phyloP scores from a whole-genome alignment of 2,329 filamentous ascomycete genomes.

The Cryphonectria nitschkei region DNA sequence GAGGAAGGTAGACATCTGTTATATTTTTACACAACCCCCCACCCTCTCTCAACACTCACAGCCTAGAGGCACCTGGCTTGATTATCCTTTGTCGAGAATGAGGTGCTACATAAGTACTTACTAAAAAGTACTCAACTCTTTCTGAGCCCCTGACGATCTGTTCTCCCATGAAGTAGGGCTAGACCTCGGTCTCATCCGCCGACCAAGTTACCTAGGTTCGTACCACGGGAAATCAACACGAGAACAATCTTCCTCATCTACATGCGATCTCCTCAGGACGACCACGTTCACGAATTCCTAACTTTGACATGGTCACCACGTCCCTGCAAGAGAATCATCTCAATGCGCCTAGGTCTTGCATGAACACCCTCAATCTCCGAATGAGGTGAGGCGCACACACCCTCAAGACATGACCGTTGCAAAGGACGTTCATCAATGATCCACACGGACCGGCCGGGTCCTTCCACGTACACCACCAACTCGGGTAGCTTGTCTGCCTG shows the following conservation, averaged over 20 bases:
- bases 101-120: neutral
- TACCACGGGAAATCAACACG: conserved; percentile 4
- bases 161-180: neutral
- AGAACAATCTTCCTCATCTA: neutral
- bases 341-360: neutral
- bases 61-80: neutral
- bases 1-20: neutral
- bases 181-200: neutral
- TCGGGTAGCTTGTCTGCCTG: neutral
- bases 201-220: neutral
- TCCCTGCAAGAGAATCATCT: neutral
- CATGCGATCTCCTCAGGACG: neutral
- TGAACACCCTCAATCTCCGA: conserved; percentile 6
- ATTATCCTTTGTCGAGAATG: neutral
- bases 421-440: neutral
- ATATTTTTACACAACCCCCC: neutral
- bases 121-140: neutral
- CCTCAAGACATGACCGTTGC: neutral
- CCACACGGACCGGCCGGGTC: neutral
- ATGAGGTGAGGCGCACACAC: neutral
- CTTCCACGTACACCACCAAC: neutral
- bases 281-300: neutral
- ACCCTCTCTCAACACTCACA: neutral
- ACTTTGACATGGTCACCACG: neutral
- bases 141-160: conserved; percentile 11